A percentile compares a stretch with the other conserved stretches of the same genome.
phyloP scores from a whole-genome alignment of 2,329 filamentous ascomycete genomes.

The Pestalotiopsis sp. region DNA sequence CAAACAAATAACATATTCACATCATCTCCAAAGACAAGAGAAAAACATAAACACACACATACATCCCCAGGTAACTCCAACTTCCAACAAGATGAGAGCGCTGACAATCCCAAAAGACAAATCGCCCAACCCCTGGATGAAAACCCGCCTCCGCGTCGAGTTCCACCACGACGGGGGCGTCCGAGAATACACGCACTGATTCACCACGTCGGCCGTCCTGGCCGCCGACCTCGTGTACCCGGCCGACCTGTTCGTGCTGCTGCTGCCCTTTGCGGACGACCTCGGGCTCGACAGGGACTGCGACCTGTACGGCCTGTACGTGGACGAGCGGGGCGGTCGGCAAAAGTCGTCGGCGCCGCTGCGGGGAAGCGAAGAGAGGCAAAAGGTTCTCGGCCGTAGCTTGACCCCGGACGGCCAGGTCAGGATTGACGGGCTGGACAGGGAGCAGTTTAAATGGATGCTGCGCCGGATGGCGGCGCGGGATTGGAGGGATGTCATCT shows the following conservation, averaged over 20 bases:
- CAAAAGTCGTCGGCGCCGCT: not conserved
- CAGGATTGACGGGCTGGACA: not conserved
- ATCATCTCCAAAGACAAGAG: not conserved
- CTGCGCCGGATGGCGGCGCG: not conserved
- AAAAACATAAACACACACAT: not conserved
- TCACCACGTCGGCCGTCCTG: not conserved
- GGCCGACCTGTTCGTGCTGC: slow-evolving; percentile 2
- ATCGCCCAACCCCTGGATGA: not conserved
- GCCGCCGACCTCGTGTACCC: not conserved
- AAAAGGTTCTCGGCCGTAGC: not conserved
- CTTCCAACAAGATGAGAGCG: not conserved
- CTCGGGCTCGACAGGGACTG: slow-evolving; percentile 2
- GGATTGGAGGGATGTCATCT: not conserved
- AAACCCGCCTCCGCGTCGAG: not conserved
- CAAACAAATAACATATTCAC: not conserved
- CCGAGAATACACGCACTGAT: not conserved
- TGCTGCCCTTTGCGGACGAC: not conserved
- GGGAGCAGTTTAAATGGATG: not conserved
- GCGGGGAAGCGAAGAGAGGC: not conserved
- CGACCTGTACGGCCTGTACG: not conserved
- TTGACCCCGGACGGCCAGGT: not conserved
- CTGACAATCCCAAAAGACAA: not conserved
- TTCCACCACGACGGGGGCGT: not conserved
- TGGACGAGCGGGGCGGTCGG: not conserved
- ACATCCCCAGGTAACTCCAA: not conserved